Conservation (phyloP, 495 filamentous ascomycete species). For the Chaetomium tenue region DNA sequence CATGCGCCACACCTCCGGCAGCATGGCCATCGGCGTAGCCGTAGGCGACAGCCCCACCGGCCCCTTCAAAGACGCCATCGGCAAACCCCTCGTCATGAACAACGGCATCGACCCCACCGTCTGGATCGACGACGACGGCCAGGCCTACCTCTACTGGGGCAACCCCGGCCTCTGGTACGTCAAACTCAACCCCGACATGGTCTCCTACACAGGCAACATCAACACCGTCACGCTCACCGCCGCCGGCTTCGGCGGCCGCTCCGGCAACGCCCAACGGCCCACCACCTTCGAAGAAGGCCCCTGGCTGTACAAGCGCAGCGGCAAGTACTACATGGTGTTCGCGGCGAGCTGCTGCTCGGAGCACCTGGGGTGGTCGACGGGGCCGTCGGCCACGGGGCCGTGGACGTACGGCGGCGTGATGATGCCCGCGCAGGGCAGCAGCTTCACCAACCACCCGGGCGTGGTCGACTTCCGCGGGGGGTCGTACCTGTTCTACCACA, state of each 20-base stretch:
- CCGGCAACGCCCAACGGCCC: neutral
- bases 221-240: neutral
- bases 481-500: conserved; percentile 3
- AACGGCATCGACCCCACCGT: conserved; percentile 1
- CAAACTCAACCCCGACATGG: neutral
- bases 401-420: conserved; percentile 1
- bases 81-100: neutral
- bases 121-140: neutral
- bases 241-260: neutral
- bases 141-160: conserved; percentile 2
- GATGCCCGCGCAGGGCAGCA: neutral
- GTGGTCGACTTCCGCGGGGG: neutral
- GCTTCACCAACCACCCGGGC: conserved; percentile 6
- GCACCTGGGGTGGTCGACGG: neutral
- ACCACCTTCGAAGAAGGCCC: neutral
- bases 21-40: neutral
- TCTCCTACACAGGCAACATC: neutral
- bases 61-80: neutral
- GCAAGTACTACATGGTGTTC: neutral
- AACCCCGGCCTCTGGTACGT: neutral
- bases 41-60: neutral
- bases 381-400: neutral
- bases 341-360: neutral
- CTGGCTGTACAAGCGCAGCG: neutral
- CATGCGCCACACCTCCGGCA: neutral